Conservation (phyloP, 1,284 basidiomycete genomes). For the Entoloma clypeatum region DNA sequence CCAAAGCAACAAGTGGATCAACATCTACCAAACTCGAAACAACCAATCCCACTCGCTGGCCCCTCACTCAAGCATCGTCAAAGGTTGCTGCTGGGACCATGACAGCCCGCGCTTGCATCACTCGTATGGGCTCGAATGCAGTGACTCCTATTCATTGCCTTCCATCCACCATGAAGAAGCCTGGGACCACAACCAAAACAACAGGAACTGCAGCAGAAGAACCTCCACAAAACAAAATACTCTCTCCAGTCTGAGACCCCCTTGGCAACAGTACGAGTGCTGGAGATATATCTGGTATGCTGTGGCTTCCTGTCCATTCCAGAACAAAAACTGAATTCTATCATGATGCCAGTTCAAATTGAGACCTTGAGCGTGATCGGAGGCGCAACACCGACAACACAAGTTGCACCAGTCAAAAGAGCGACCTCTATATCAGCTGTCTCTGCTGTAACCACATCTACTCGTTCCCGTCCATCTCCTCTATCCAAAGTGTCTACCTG, state of each 20-base stretch:
- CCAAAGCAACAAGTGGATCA: constrained; percentile 18
- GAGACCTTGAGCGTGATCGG: constrained; percentile 20
- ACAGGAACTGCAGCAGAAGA: constrained; percentile 13
- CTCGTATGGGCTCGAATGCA: constrained; percentile 13
- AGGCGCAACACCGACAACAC: constrained; percentile 14
- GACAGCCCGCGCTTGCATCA: constrained; percentile 21
- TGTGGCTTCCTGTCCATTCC: not conserved
- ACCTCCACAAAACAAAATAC: constrained; percentile 27
- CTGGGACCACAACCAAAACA: constrained; percentile 8
- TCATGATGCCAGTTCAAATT: constrained; percentile 20
- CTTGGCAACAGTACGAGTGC: constrained; percentile 35
- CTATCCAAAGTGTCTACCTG: constrained; percentile 12
- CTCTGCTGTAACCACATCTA: constrained; percentile 4
- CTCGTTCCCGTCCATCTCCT: constrained; percentile 5
- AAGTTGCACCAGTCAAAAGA: constrained; percentile 14
- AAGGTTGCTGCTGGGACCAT: constrained; percentile 22
- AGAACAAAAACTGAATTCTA: not conserved
- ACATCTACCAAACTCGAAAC: constrained; percentile 16
- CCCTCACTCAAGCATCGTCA: constrained; percentile 8
- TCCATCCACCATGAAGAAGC: constrained; percentile 20
- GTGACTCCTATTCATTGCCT: constrained; percentile 22
- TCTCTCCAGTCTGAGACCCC: constrained; percentile 42
- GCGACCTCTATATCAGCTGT: no score
- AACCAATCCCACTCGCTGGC: constrained; percentile 17
- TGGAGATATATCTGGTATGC: constrained; percentile 29